Base-by-base conservation (phyloP, 2,329 filamentous ascomycete species). In the Corynespora cassiicola region DNA sequence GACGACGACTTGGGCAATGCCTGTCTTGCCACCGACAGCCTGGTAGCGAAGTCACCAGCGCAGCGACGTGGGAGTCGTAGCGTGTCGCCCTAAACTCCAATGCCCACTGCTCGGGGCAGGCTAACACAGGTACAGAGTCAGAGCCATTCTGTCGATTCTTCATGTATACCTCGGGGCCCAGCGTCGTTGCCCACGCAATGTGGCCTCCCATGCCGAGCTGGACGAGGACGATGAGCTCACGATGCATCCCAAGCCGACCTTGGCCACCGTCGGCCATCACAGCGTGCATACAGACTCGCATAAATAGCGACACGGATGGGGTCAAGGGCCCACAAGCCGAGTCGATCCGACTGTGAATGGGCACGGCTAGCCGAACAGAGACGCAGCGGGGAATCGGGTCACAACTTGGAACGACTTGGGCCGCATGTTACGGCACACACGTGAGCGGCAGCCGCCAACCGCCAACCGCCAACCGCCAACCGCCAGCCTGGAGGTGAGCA, bases 41-140 rank as follows among this genome's bases (percentile, higher is more conserved):
- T 63, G 64, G 64, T 61, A 62, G 45, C 62, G 63, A 65, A 35
- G 52, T 39, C 47, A 44, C 52, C 52, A 52, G 50, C 39, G 51
- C 50, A 50, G 41, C 53, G 47, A 56, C 45, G 45, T 58, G 50
- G 52, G 52, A 55, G 32, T 26, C 34, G 45, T 55, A 50, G 56
- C 56, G 56, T 44, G 31, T 46, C 46, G 43, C 42, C n/a, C n/a
- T n/a, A n/a, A n/a, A n/a, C n/a, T n/a, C n/a, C 39, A 42, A 36
- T 43, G 28, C 40, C 42, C 39, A 40, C n/a, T n/a, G n/a, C n/a
- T n/a, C n/a, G n/a, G n/a, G n/a, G n/a, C n/a, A n/a, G n/a, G n/a
- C n/a, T n/a, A n/a, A n/a, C n/a, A n/a, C n/a, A n/a, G n/a, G n/a
- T n/a, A n/a, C n/a, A n/a, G n/a, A n/a, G n/a, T n/a, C n/a, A n/a